Percentiles rank a stretch among this genome's conserved stretches.
Evolutionary conservation across 768 basidiomycete genomes (phyloP).

Genomic region (Cytidiella melzeri): DNA sequence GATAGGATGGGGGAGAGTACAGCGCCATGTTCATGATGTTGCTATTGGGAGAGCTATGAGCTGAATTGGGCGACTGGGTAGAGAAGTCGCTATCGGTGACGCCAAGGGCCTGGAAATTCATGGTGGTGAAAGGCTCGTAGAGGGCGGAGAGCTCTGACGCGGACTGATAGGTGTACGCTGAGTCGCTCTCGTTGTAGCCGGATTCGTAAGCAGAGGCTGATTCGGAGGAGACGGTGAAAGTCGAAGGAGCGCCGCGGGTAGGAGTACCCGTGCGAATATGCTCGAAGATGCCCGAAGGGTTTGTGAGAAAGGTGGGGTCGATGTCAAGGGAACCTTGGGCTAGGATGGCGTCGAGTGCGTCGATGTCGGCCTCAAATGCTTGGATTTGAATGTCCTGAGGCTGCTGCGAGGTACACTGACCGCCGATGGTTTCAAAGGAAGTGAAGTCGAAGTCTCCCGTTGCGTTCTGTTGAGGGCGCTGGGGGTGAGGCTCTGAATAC

Average conservation of each 20-base stretch:
- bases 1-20: slow-evolving; percentile 20
- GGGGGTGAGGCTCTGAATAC: neutral
- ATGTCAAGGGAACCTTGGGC: slow-evolving; percentile 51
- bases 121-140: slow-evolving; percentile 37
- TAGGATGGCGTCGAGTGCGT: slow-evolving; percentile 69
- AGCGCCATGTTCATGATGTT: slow-evolving; percentile 25
- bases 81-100: slow-evolving; percentile 41
- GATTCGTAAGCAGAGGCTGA: slow-evolving; percentile 45
- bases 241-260: slow-evolving; percentile 66
- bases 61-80: slow-evolving; percentile 12
- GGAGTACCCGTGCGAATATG: slow-evolving; percentile 58
- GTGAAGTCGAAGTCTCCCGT: slow-evolving; percentile 17
- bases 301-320: slow-evolving; percentile 47
- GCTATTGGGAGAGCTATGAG: slow-evolving; percentile 46
- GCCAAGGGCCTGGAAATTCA: slow-evolving; percentile 50
- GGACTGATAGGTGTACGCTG: slow-evolving; percentile 48
- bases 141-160: slow-evolving; percentile 43
- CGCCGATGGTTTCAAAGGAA: slow-evolving; percentile 18
- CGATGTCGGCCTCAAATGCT: slow-evolving; percentile 52
- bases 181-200: slow-evolving; percentile 46
- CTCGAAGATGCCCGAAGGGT: slow-evolving; percentile 56
- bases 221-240: slow-evolving; percentile 75
- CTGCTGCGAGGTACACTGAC: slow-evolving; percentile 9
- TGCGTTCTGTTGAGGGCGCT: no score
- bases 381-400: slow-evolving; percentile 14